A percentile compares a stretch with the other conserved stretches of the same genome.
phyloP scores from a whole-genome alignment of 371 early-diverging fungal species.

The Nematocida ironsii region DNA sequence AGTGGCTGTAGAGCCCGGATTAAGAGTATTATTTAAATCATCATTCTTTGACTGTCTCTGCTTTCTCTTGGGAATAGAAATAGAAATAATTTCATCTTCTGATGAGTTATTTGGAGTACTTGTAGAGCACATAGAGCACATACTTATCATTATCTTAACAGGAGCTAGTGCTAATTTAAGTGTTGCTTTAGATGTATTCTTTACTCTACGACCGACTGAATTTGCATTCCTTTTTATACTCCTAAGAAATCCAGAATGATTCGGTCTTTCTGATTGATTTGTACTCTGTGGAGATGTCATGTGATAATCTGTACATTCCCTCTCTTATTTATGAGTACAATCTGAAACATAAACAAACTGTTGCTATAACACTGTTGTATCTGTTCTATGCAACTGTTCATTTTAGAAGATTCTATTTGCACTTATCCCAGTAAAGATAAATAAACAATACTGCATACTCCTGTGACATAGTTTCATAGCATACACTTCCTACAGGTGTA shows the following conservation, averaged over 20 bases:
- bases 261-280: neutral
- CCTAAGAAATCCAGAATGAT: neutral
- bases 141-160: neutral
- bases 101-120: neutral
- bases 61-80: neutral
- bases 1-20: neutral
- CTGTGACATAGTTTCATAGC: neutral
- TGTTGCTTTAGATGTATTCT: neutral
- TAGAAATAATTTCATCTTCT: neutral
- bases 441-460: neutral
- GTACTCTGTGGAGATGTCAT: neutral
- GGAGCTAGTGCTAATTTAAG: neutral
- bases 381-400: too few species aligned
- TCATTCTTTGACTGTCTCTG: neutral
- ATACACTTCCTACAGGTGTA: neutral
- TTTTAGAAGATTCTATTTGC: neutral
- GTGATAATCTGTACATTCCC: neutral
- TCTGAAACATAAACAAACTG: neutral
- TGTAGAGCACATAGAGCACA: neutral
- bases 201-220: neutral
- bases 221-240: neutral
- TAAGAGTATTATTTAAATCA: too few species aligned
- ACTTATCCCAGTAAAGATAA: neutral
- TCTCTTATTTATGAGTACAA: neutral
- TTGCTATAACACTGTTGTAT: too few species aligned